Conservation (phyloP, 108 stramenopile species). For the Aurantiochytrium sp. region DNA sequence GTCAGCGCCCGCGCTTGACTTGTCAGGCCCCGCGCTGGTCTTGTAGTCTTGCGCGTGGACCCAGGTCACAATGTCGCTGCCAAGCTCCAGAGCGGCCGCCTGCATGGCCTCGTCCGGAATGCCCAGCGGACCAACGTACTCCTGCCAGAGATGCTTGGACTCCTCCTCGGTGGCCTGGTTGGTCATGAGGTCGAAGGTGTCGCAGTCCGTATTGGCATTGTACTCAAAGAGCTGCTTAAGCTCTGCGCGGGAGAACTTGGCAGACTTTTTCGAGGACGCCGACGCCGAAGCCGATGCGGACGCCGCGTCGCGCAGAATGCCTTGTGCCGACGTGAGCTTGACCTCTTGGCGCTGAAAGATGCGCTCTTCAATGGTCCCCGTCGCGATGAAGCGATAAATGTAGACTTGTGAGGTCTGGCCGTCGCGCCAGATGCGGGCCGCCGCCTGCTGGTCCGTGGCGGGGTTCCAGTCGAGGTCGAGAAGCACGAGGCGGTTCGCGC, state of each 20-base stretch:
- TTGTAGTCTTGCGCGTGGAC: background rate
- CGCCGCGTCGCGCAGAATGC: background rate
- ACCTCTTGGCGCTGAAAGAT: constrained; percentile 40
- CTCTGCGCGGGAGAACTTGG: background rate
- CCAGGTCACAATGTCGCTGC: background rate
- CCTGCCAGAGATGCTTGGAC: background rate
- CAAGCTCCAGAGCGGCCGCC: background rate
- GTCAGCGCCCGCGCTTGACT: background rate
- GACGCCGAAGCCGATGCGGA: background rate
- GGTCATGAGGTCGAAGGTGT: background rate
- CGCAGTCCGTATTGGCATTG: constrained; percentile 1
- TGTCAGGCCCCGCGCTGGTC: background rate
- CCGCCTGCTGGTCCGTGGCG: constrained; percentile 82
- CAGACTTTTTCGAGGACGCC: background rate
- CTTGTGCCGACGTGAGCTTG: background rate
- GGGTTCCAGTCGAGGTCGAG: constrained; percentile 91
- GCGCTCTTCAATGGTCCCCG: constrained; percentile 82
- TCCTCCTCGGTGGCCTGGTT: background rate
- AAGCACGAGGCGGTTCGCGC: constrained; percentile 81
- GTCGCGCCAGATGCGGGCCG: constrained; percentile 91
- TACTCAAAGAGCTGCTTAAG: constrained; percentile 18
- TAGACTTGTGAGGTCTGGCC: constrained; percentile 88
- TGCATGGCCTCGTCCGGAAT: background rate
- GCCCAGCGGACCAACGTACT: background rate
- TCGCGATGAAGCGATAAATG: constrained; percentile 76